Conservation (phyloP, 1,284 basidiomycete species). For the Sutorius eximius region DNA sequence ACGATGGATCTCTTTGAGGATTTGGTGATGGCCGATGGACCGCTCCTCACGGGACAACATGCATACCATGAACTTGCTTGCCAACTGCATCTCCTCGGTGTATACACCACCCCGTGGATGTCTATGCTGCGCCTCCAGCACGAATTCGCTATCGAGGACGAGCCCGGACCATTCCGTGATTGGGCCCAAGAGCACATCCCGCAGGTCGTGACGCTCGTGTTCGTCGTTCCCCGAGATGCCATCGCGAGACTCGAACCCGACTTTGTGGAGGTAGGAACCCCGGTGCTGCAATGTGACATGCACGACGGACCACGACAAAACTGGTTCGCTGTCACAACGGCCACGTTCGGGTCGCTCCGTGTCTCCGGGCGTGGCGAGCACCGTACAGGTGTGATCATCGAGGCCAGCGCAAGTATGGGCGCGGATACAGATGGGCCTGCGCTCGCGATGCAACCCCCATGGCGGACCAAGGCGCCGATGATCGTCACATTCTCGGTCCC, state of each 20-base stretch:
- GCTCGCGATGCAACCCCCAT: slow-evolving; percentile 1
- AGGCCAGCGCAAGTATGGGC: slow-evolving; percentile 23
- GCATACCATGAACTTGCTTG: slow-evolving; percentile 43
- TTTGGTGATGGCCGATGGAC: slow-evolving; percentile 30
- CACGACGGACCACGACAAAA: slow-evolving; percentile 23
- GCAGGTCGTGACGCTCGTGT: slow-evolving; percentile 19
- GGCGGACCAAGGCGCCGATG: slow-evolving; percentile 37
- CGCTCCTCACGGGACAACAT: slow-evolving; percentile 33
- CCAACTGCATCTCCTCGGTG: slow-evolving; percentile 38
- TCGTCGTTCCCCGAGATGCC: slow-evolving; percentile 27
- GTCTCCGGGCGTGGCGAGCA: slow-evolving; percentile 22
- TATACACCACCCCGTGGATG: slow-evolving; percentile 21
- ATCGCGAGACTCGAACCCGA: slow-evolving; percentile 19
- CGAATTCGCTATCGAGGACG: background rate
- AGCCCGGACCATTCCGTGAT: slow-evolving; percentile 12
- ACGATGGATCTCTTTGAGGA: slow-evolving; percentile 34
- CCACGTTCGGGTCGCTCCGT: slow-evolving; percentile 38
- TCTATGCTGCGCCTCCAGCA: background rate
- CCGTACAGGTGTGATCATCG: slow-evolving; percentile 24
- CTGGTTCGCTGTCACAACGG: slow-evolving; percentile 39
- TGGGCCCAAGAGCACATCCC: slow-evolving; percentile 22
- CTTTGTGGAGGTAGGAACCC: slow-evolving; percentile 31
- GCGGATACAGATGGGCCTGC: background rate
- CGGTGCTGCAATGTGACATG: slow-evolving; percentile 40
- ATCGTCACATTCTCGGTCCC: slow-evolving; percentile 41